phyloP scores from a whole-genome alignment of 495 filamentous ascomycete genomes.

The Penicillium nucicola region DNA sequence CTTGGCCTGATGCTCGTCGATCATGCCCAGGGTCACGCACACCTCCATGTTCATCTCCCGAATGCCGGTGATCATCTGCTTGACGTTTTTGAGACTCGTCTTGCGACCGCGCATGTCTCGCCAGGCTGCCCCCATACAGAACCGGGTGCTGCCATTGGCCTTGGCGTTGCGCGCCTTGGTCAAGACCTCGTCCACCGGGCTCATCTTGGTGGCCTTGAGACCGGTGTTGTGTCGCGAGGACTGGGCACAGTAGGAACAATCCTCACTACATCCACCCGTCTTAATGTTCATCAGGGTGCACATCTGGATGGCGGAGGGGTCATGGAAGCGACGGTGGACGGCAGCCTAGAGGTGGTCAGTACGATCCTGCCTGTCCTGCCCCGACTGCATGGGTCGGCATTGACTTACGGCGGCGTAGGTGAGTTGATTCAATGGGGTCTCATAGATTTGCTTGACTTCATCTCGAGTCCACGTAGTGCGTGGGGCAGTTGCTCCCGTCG shows the following conservation, averaged over 20 bases:
- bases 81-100: constrained; percentile 71
- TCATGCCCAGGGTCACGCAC: constrained; percentile 87
- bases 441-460: constrained; percentile 71
- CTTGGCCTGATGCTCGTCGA: constrained; percentile 69
- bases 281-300: constrained; percentile 95
- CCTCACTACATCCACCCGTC: constrained; percentile 84
- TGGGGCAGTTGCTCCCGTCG: constrained; percentile 53
- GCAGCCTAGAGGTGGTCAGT: constrained; percentile 46
- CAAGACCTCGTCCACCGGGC: constrained; percentile 73
- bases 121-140: constrained; percentile 93
- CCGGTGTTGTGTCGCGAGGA: constrained; percentile 77
- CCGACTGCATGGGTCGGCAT: no score
- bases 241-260: constrained; percentile 87
- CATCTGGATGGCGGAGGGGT: constrained; percentile 75
- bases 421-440: constrained; percentile 73
- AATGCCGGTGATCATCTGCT: constrained; percentile 76
- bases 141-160: constrained; percentile 75
- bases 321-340: constrained; percentile 77
- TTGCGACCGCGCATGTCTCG: constrained; percentile 87
- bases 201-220: constrained; percentile 72
- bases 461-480: constrained; percentile 75
- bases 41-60: constrained; percentile 78
- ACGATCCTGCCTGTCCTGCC: neutral
- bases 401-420: constrained; percentile 67
- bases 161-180: constrained; percentile 71